phyloP scores from a whole-genome alignment of 305 asterid species.

The Lippia alba region DNA sequence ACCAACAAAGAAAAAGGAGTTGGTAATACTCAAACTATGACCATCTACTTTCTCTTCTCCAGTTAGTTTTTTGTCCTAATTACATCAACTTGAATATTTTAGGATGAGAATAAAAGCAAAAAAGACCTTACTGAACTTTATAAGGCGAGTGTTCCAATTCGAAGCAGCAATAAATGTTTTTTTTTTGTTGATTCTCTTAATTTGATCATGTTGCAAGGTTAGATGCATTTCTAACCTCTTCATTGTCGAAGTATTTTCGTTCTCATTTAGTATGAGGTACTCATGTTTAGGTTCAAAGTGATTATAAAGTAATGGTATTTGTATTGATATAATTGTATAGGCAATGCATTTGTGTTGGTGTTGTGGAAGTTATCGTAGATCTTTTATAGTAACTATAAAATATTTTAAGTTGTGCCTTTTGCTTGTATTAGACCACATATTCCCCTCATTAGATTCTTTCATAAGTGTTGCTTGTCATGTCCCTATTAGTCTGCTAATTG shows the following conservation, averaged over 20 bases:
- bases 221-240: slow-evolving; percentile 15
- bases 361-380: too few relatives aligned
- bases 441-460: too few relatives aligned
- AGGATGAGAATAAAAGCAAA: slow-evolving; percentile 94
- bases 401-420: too few relatives aligned
- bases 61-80: slow-evolving; percentile 23
- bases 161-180: background rate
- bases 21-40: slow-evolving; percentile 56
- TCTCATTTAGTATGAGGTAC: slow-evolving; percentile 22
- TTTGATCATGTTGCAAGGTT: slow-evolving; percentile 11
- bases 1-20: slow-evolving; percentile 68
- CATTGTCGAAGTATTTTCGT: slow-evolving; percentile 6
- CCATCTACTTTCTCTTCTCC: slow-evolving; percentile 25
- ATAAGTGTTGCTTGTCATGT: too few relatives aligned
- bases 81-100: slow-evolving; percentile 39
- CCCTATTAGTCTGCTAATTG: too few relatives aligned
- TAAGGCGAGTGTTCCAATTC: slow-evolving; percentile 58
- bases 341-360: too few relatives aligned
- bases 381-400: too few relatives aligned
- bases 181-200: slow-evolving; percentile 12
- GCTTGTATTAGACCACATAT: too few relatives aligned
- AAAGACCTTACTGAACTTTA: slow-evolving; percentile 91
- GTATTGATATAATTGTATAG: too few relatives aligned
- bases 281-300: too few relatives aligned
- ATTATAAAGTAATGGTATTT: too few relatives aligned